Conservation (phyloP, 1,139 yeast genomes). For the Cylindricascospora bacillispora region DNA sequence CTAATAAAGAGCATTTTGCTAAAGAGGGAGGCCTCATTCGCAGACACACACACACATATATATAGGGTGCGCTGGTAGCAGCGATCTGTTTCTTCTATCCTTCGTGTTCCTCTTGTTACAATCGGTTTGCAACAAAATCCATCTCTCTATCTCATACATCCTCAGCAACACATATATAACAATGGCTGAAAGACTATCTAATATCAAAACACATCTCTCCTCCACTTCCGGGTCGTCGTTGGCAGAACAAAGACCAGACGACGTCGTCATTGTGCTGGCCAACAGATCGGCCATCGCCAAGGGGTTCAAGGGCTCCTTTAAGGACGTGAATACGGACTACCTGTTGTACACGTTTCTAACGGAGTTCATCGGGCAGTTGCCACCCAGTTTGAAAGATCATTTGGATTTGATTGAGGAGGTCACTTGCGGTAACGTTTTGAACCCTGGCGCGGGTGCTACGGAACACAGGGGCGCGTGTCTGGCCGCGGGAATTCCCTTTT, state of each 20-base stretch:
- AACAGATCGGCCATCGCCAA: slow-evolving; percentile 81
- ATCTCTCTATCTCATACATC: too few species aligned
- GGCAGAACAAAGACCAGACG: slow-evolving; percentile 60
- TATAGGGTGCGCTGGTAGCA: too few species aligned
- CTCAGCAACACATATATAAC: too few species aligned
- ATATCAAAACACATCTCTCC: slow-evolving; percentile 43
- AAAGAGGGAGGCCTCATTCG: too few species aligned
- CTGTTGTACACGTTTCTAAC: slow-evolving; percentile 50
- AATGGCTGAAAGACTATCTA: slow-evolving; percentile 41
- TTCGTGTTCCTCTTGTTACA: too few species aligned
- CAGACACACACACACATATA: too few species aligned
- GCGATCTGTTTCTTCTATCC: too few species aligned
- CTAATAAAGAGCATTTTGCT: too few species aligned
- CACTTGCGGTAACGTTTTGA: slow-evolving; percentile 78
- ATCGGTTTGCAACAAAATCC: too few species aligned
- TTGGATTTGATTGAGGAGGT: slow-evolving; percentile 68
- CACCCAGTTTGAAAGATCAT: slow-evolving; percentile 34
- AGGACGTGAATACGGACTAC: slow-evolving; percentile 29
- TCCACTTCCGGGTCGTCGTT: slow-evolving; percentile 27
- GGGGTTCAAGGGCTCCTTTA: slow-evolving; percentile 57
- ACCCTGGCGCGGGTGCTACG: slow-evolving; percentile 83
- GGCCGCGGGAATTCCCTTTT: slow-evolving; percentile 59
- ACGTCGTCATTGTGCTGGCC: slow-evolving; percentile 77
- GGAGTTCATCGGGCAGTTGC: slow-evolving; percentile 41
- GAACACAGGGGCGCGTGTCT: slow-evolving; percentile 81